Percentiles rank a stretch among this genome's conserved stretches.
phyloP scores from a whole-genome alignment of 164 flowering plant species.

The Nelumbo lutea region DNA sequence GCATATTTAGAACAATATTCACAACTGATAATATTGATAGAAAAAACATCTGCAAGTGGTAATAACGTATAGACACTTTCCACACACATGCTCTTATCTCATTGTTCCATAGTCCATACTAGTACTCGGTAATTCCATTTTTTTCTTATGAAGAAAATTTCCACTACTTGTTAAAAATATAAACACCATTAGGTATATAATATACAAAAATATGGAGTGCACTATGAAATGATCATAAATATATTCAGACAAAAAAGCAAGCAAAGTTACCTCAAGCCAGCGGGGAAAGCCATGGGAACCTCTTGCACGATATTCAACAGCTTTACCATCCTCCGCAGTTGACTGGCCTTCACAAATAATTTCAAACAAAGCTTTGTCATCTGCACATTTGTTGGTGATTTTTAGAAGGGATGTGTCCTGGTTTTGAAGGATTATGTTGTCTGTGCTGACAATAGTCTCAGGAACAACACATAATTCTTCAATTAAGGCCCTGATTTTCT shows the following conservation, averaged over 20 bases:
- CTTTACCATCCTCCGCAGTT: conserved; percentile 48
- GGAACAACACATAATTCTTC: conserved; percentile 54
- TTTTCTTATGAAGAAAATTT: too few species aligned
- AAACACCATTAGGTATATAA: neutral
- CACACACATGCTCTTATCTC: too few species aligned
- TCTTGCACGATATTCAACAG: conserved; percentile 40
- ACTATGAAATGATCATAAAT: neutral
- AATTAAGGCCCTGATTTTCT: conserved; percentile 42
- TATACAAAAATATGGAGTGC: neutral
- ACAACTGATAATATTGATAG: too few species aligned
- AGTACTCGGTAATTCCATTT: too few species aligned
- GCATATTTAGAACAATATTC: too few species aligned
- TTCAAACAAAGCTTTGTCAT: conserved; percentile 50
- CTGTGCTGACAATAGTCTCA: conserved; percentile 64
- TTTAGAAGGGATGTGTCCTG: conserved; percentile 53
- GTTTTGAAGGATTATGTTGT: conserved; percentile 61
- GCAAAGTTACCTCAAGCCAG: conserved; percentile 85
- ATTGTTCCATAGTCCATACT: too few species aligned
- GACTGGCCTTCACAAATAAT: conserved; percentile 66
- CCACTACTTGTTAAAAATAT: neutral
- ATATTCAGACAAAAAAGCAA: neutral
- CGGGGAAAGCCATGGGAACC: conserved; percentile 85
- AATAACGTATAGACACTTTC: neutral
- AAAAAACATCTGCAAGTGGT: too few species aligned
- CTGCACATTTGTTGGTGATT: conserved; percentile 59